Percentiles rank a stretch among this genome's conserved stretches.
phyloP scores from a whole-genome alignment of 2,329 filamentous ascomycete genomes.

The Ophiocordyceps australis region DNA sequence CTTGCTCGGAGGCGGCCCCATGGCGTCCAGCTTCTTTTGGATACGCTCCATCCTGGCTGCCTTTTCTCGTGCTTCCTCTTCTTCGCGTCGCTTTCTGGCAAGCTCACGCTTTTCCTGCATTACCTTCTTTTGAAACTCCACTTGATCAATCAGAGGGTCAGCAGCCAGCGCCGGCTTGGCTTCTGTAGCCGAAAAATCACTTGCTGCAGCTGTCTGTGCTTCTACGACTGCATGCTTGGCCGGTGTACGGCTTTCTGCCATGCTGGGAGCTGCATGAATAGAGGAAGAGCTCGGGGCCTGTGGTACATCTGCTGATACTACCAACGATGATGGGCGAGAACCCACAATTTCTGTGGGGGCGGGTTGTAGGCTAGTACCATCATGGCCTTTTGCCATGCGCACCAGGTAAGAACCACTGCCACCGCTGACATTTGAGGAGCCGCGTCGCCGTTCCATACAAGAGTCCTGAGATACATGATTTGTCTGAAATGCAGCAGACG shows the following conservation, averaged over 20 bases:
- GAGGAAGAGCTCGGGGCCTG: slow-evolving; percentile 25
- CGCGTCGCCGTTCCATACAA: slow-evolving; percentile 57
- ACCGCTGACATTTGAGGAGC: slow-evolving; percentile 82
- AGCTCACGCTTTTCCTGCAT: slow-evolving; percentile 56
- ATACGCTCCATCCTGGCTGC: slow-evolving; percentile 55
- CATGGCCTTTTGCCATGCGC: slow-evolving; percentile 27
- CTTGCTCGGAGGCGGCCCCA: slow-evolving; percentile 46
- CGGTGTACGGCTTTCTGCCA: too few species aligned
- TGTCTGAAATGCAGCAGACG: slow-evolving; percentile 74
- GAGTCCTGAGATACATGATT: slow-evolving; percentile 48
- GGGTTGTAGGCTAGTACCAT: too few species aligned
- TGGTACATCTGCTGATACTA: slow-evolving; percentile 30
- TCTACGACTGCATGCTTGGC: too few species aligned
- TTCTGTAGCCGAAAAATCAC: too few species aligned
- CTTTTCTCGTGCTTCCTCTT: slow-evolving; percentile 54
- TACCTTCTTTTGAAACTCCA: slow-evolving; percentile 47
- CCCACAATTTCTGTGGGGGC: slow-evolving; percentile 22
- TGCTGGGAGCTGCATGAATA: too few species aligned
- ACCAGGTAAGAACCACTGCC: slow-evolving; percentile 56
- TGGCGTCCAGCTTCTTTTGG: slow-evolving; percentile 50
- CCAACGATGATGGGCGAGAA: slow-evolving; percentile 27
- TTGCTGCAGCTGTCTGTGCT: too few species aligned
- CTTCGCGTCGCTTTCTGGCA: slow-evolving; percentile 47
- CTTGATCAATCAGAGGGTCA: too few species aligned
- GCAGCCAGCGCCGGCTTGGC: too few species aligned